These are phyloP conservation scores for Tilletia horrida DNA, from an alignment of 1,284 basidiomycete genomes.

Conservation along the genomic window DNA sequence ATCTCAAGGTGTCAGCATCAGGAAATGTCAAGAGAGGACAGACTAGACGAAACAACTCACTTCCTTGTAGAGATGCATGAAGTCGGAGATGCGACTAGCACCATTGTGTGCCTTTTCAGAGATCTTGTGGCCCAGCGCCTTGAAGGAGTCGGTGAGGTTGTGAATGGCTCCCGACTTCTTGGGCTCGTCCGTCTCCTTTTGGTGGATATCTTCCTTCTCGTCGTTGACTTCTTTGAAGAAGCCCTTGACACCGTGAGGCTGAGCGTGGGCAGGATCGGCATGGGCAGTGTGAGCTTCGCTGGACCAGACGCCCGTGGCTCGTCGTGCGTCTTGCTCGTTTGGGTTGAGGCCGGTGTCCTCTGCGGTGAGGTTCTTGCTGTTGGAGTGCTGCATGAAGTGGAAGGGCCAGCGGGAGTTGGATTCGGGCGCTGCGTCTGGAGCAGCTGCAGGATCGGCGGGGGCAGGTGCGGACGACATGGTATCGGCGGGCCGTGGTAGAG, in stretches of 20 bases:
- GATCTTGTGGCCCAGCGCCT: slow-evolving; percentile 16
- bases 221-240: slow-evolving; percentile 9
- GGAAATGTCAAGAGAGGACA: neutral
- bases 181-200: neutral
- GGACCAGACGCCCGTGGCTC: neutral
- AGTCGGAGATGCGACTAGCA: slow-evolving; percentile 8
- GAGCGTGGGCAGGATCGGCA: neutral
- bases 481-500: no score
- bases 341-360: slow-evolving; percentile 3
- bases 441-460: no score
- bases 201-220: neutral
- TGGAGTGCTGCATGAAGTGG: slow-evolving; percentile 8
- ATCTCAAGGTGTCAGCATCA: neutral
- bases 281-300: slow-evolving; percentile 5
- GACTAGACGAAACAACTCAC: neutral
- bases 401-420: neutral
- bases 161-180: neutral
- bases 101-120: slow-evolving; percentile 18
- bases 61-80: slow-evolving; percentile 15
- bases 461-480: no score
- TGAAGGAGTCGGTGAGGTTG: slow-evolving; percentile 16
- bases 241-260: slow-evolving; percentile 6
- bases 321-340: slow-evolving; percentile 7
- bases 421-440: neutral
- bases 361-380: slow-evolving; percentile 10